A percentile compares a stretch with the other conserved stretches of the same genome.
These are phyloP conservation scores for Psilocybe sp. DNA, from an alignment of 768 basidiomycete species.

Conservation along the genomic window DNA sequence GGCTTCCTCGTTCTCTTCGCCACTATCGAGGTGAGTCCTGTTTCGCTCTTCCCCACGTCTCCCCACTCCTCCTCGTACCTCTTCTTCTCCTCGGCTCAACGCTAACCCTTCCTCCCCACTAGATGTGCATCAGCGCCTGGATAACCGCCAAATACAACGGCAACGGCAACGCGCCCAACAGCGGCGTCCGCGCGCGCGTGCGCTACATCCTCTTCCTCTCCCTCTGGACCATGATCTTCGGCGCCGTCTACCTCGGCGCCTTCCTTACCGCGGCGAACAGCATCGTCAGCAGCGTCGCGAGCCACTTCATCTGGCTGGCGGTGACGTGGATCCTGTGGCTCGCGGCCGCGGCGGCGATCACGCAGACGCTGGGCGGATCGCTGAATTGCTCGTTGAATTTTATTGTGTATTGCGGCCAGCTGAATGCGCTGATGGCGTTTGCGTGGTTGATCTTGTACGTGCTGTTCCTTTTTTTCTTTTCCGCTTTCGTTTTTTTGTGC, in stretches of 20 bases:
- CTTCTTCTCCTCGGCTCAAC: too few species aligned
- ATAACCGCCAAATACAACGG: constrained; percentile 59
- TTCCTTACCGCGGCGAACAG: constrained; percentile 52
- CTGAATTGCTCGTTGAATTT: constrained; percentile 55
- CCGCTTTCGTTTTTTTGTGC: neutral
- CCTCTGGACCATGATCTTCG: constrained; percentile 64
- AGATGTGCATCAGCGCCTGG: constrained; percentile 76
- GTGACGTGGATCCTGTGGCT: constrained; percentile 81
- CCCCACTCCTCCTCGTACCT: neutral
- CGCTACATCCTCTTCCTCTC: constrained; percentile 70
- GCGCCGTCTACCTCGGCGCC: constrained; percentile 46
- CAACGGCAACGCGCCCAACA: constrained; percentile 47
- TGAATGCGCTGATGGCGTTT: constrained; percentile 74
- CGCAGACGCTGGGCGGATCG: constrained; percentile 62
- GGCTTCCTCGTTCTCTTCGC: constrained; percentile 55
- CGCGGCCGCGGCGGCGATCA: constrained; percentile 69
- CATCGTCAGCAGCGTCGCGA: constrained; percentile 56
- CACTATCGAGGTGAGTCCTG: constrained; percentile 54
- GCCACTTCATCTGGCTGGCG: constrained; percentile 59
- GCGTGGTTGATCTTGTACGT: constrained; percentile 74
- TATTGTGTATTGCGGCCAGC: constrained; percentile 68
- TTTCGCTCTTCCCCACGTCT: neutral
- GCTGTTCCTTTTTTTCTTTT: neutral
- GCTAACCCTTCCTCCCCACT: too few species aligned
- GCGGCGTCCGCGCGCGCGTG: constrained; percentile 56